A percentile compares a stretch with the other conserved stretches of the same genome.
Evolutionary conservation across 129 eudicot species (phyloP).

Genomic region (Ambrosia trifida): DNA sequence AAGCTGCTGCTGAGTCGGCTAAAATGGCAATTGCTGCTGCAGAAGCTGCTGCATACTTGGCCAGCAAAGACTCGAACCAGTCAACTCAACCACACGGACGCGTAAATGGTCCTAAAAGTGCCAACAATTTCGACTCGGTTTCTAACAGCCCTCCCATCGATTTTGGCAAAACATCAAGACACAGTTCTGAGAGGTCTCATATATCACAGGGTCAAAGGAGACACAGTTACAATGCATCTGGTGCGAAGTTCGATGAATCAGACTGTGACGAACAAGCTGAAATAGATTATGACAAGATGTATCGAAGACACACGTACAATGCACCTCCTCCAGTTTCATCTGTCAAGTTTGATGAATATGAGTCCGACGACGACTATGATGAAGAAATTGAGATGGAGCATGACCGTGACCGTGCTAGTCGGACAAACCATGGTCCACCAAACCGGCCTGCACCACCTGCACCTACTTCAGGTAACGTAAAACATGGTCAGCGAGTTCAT

Average conservation of each 20-base stretch:
- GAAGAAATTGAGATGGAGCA: constrained; percentile 64
- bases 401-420: constrained; percentile 24
- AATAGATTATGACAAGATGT: constrained; percentile 33
- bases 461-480: constrained; percentile 28
- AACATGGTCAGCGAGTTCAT: constrained; percentile 67
- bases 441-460: constrained; percentile 60
- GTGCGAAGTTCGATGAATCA: constrained; percentile 71
- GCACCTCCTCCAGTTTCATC: constrained; percentile 44
- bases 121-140: neutral
- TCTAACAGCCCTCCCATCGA: constrained; percentile 25
- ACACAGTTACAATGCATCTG: constrained; percentile 68
- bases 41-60: constrained; percentile 81
- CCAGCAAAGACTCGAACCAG: constrained; percentile 46
- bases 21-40: constrained; percentile 92
- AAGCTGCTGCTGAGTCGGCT: constrained; percentile 91
- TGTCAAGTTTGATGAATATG: constrained; percentile 78
- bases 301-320: constrained; percentile 66
- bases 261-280: constrained; percentile 51
- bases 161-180: constrained; percentile 19
- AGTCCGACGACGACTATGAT: constrained; percentile 49
- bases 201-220: constrained; percentile 40
- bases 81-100: constrained; percentile 30
- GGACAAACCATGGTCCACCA: constrained; percentile 48
- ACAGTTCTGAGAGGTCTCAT: constrained; percentile 37
- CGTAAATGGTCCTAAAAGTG: constrained; percentile 17